These are phyloP conservation scores for Cavenderia fasciculata DNA, from an alignment of 78 protist species.

Conservation along the genomic window DNA sequence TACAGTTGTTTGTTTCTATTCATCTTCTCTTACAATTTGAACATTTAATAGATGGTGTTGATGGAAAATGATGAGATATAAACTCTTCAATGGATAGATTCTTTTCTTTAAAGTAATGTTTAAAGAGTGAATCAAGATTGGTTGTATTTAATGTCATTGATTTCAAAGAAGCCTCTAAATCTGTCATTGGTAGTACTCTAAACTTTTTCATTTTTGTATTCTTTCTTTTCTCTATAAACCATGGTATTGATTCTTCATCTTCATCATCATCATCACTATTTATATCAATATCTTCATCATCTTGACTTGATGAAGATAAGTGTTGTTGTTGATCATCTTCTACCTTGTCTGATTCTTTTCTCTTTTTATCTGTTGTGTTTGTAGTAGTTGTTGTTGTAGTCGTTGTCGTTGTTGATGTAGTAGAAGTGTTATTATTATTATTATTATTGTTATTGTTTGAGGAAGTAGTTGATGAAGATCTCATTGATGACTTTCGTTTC, in stretches of 20 bases:
- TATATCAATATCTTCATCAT: background rate
- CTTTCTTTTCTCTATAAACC: background rate
- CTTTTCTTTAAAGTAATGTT: slow-evolving; percentile 7
- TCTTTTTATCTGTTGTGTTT: too few relatives aligned
- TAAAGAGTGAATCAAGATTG: background rate
- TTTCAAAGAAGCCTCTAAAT: background rate
- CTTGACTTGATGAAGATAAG: too few relatives aligned
- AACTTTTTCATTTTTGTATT: background rate
- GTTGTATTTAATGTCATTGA: background rate
- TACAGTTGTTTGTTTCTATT: too few relatives aligned
- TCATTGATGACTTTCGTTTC: too few relatives aligned
- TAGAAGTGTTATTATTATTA: too few relatives aligned
- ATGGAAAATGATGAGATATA: background rate
- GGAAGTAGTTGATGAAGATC: too few relatives aligned
- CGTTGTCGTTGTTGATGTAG: too few relatives aligned
- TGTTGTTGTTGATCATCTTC: too few relatives aligned
- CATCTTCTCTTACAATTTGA: slow-evolving; percentile 28
- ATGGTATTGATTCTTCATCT: background rate
- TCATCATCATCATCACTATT: background rate
- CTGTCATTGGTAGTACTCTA: background rate
- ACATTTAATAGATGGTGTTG: background rate
- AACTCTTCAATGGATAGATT: background rate
- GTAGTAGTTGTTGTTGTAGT: too few relatives aligned
- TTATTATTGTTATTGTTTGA: too few relatives aligned
- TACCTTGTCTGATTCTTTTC: too few relatives aligned